Evolutionary conservation across 805 yeast genomes (phyloP).

Genomic region (Starmerella scarabaei): DNA sequence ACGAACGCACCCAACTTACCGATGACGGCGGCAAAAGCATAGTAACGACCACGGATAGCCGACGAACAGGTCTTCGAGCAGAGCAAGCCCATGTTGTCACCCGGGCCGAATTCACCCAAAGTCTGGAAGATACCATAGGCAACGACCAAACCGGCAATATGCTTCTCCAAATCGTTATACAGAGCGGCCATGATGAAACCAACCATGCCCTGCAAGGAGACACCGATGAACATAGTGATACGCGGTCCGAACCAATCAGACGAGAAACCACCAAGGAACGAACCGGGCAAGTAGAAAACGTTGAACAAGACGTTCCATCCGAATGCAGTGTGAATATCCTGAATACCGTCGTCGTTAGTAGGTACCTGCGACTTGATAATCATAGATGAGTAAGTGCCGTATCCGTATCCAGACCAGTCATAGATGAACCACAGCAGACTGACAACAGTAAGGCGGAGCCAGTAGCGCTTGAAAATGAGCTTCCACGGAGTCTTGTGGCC

Average conservation of each 20-base stretch:
- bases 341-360: constrained; percentile 27
- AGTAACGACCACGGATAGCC: constrained; percentile 79
- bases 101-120: constrained; percentile 89
- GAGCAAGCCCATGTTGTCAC: constrained; percentile 78
- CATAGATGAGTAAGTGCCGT: constrained; percentile 68
- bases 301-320: constrained; percentile 90
- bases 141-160: constrained; percentile 69
- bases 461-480: constrained; percentile 62
- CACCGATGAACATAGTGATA: constrained; percentile 57
- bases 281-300: constrained; percentile 80
- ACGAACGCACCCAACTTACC: constrained; percentile 91
- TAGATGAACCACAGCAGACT: constrained; percentile 81
- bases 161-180: constrained; percentile 40
- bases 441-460: constrained; percentile 63
- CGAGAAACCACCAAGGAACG: constrained; percentile 69
- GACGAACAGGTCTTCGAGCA: constrained; percentile 81
- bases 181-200: constrained; percentile 77
- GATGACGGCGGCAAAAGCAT: constrained; percentile 80
- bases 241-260: constrained; percentile 93
- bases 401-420: constrained; percentile 78
- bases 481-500: constrained; percentile 43
- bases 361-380: constrained; percentile 52
- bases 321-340: constrained; percentile 54
- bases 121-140: constrained; percentile 79
- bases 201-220: constrained; percentile 56